Conservation (phyloP, 228 moss, liverwort and hornwort species). For the Sphagnum fallax region DNA sequence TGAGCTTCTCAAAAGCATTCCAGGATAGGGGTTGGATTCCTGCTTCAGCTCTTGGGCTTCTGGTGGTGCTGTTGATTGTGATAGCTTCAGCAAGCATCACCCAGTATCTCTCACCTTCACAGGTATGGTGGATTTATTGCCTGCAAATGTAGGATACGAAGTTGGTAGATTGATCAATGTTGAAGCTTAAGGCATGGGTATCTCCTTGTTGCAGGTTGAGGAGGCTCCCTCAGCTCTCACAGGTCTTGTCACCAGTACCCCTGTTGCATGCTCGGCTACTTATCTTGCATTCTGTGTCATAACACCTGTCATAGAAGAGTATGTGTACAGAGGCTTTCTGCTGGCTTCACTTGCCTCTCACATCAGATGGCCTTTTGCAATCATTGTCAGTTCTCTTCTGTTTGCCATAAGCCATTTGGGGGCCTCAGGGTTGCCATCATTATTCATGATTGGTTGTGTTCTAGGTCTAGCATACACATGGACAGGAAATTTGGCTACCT, state of each 20-base stretch:
- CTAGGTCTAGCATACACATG: conserved; percentile 46
- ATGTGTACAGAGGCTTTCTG: conserved; percentile 60
- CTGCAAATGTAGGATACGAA: not conserved
- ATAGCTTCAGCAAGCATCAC: conserved; percentile 28
- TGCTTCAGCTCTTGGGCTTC: conserved; percentile 30
- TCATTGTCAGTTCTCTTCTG: conserved; percentile 33
- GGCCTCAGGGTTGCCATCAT: conserved; percentile 31
- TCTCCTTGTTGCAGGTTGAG: conserved; percentile 13
- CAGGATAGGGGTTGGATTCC: conserved; percentile 59
- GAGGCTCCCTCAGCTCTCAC: conserved; percentile 11
- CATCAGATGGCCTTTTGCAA: conserved; percentile 52
- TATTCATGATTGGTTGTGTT: conserved; percentile 53
- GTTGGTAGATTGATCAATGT: not conserved
- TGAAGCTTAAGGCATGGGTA: too few species aligned
- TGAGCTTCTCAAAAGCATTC: conserved; percentile 41
- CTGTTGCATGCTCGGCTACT: conserved; percentile 25
- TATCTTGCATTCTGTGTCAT: conserved; percentile 51
- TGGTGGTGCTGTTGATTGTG: conserved; percentile 36
- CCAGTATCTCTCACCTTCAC: conserved; percentile 21
- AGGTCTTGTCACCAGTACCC: conserved; percentile 22
- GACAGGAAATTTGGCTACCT: conserved; percentile 48
- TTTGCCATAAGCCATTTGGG: conserved; percentile 57
- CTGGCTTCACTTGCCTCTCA: conserved; percentile 35
- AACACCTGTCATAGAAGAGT: conserved; percentile 65
- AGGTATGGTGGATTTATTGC: conserved; percentile 13